Evolutionary conservation across 139 green algal species (phyloP).

Genomic region (Haematococcus lacustris): DNA sequence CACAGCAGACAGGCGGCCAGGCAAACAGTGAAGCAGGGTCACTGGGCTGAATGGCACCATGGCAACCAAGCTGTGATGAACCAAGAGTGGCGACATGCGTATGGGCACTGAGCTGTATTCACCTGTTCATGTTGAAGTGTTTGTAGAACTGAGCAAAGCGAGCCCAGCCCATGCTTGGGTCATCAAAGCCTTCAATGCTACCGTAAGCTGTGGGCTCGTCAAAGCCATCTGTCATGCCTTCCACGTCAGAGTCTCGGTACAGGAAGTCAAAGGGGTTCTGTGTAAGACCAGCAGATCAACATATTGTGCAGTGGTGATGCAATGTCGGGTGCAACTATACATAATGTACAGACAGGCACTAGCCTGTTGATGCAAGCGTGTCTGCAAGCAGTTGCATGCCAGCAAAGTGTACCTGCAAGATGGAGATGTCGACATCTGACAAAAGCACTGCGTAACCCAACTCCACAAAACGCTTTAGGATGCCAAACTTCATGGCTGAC

Average conservation of each 20-base stretch:
- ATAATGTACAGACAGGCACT: too few relatives aligned
- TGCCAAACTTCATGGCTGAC: conserved; percentile 81
- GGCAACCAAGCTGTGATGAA: too few relatives aligned
- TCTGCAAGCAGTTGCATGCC: not conserved
- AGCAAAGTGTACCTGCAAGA: conserved; percentile 41
- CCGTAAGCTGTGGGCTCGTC: conserved; percentile 81
- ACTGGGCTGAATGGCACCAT: too few relatives aligned
- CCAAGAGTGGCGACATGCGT: too few relatives aligned
- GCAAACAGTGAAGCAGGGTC: too few relatives aligned
- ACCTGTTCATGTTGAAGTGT: conserved; percentile 77
- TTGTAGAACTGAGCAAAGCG: conserved; percentile 56
- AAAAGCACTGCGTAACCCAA: conserved; percentile 89
- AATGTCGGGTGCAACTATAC: too few relatives aligned
- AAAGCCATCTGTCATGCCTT: conserved; percentile 79
- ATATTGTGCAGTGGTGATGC: too few relatives aligned
- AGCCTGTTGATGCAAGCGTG: too few relatives aligned
- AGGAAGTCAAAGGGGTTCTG: conserved; percentile 58
- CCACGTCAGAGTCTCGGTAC: conserved; percentile 62
- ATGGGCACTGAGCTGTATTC: not conserved
- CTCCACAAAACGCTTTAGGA: conserved; percentile 83
- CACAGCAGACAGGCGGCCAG: too few relatives aligned
- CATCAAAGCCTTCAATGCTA: conserved; percentile 77
- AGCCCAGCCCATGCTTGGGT: conserved; percentile 85
- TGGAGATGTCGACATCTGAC: conserved; percentile 89
- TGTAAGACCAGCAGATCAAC: too few relatives aligned